Evolutionary conservation across 1,139 yeast species (phyloP), one percentile per base, ranked within the genome.

Genomic region (Kurtzmaniella quercitrusa): DNA sequence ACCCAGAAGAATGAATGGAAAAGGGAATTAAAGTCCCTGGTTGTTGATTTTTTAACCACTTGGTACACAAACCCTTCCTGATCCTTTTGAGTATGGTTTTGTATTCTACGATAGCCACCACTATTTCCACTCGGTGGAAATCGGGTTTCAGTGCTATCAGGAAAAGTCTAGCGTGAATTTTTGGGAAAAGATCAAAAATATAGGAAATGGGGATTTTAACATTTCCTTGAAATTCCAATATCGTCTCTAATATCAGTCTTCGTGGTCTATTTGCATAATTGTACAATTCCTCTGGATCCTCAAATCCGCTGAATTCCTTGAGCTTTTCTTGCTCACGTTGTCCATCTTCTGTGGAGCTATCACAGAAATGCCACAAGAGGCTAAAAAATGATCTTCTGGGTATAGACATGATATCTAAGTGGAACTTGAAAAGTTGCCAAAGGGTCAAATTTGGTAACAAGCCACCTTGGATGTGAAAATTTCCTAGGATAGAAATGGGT

Each of bases 211-310:
- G 98, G 21, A 93, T 80, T 39, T 63, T 71, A 38, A 93, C 69
- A 49, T 71, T 70, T 8, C 87, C 76, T 48, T 76, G 79, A 56
- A 93, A 93, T 57, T 93, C 99, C 40, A 80, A 72, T 9, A 93
- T 61, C 0, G 88, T 87, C 59, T 93, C 99, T 21, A 88, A 60
- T 7, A 91, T 76, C 46, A 95, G 89, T 51, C 99, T 66, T 50
- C 96, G 74, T 8, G 98, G 97, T 47, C 98, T 68, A 56, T 88
- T 86, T 14, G 95, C 95, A 60, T 93, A 93, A 58, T 93, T 82
- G 58, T 82, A 91, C 38, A 91, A 63, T 46, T 88, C 96, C 54
- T 91, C 91, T 17, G 79, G 74, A 40, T 86, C 89, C 42, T 82
- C 80, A 42, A 83, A 73, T 14, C 77, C 66, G n/a, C 85, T 78